Evolutionary conservation across 768 basidiomycete species (phyloP).

Genomic region (Auricularia cornea): DNA sequence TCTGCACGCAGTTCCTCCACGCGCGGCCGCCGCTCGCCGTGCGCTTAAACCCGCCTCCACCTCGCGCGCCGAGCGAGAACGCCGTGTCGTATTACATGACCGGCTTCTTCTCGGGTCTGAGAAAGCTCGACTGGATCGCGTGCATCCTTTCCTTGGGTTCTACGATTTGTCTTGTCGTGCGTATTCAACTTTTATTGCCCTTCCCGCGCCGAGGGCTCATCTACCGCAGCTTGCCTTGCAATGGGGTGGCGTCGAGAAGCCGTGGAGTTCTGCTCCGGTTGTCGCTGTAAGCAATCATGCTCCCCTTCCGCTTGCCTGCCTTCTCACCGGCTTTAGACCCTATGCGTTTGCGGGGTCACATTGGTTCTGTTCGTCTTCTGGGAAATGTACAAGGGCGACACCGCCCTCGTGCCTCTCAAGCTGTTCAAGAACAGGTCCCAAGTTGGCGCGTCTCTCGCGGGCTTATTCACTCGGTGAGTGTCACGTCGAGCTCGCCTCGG

Average conservation of each 20-base stretch:
- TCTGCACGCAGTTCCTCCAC: conserved; percentile 22
- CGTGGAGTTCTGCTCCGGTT: neutral
- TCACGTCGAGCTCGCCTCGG: neutral
- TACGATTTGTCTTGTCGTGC: neutral
- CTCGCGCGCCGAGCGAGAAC: neutral
- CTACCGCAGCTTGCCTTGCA: conserved; percentile 1
- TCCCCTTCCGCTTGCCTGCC: neutral
- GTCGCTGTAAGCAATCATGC: neutral
- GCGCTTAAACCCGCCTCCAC: neutral
- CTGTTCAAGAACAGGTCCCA: conserved; percentile 25
- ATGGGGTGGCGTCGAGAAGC: conserved; percentile 3
- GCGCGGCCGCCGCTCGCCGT: neutral
- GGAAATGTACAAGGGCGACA: conserved; percentile 24
- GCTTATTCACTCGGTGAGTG: neutral
- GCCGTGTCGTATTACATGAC: neutral
- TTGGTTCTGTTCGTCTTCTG: conserved; percentile 24
- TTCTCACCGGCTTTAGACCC: neutral
- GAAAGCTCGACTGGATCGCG: neutral
- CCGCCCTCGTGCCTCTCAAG: conserved; percentile 32
- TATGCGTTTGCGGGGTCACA: conserved; percentile 13
- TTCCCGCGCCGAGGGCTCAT: neutral
- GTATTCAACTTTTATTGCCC: neutral
- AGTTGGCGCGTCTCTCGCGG: conserved; percentile 21
- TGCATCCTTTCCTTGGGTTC: neutral
- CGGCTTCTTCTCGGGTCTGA: neutral